Evolutionary conservation across 768 basidiomycete species (phyloP), one percentile per base, ranked within the genome.

Genomic region (Kwoniella dendrophila): DNA sequence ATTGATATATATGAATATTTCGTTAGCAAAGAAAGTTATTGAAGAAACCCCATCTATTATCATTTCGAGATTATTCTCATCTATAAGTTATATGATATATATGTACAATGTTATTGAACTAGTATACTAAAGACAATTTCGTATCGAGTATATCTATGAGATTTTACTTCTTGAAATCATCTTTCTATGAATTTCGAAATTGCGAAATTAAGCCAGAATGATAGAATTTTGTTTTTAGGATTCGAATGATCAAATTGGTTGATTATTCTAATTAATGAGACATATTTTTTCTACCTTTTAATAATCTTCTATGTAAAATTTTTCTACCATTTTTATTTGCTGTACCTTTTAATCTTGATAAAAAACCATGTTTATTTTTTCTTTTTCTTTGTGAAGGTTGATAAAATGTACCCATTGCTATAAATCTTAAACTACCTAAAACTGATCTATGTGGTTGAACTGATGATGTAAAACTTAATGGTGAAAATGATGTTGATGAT

Each of bases 361-460:
- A 83, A 79, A 95, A 98, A 5, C 94, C 94, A 75, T 91, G 90
- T 76, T 88, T 92, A 70, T 92, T 84, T 82, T 98, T 98, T 68
- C 94, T 82, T 74, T 90, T 90, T 41, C 93, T 85, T 79, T 95
- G 92, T 0, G 90, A 92, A n/a, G 94, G 94, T 77, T 97, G 94
- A 72, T 97, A 98, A 80, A 94, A 91, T n/a, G 86, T 85, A 44
- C 94, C 94, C 60, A 62, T 62, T 20, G 60, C 60, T 6, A 54
- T 40, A 36, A 54, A 54, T 36, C 60, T 47, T 20, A 56, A n/a
- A 32, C 44, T 87, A 86, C 38, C 52, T 0, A 48, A 44, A 4
- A 36, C 56, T 26, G 32, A 49, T 49, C 47, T 10, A 43, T 20
- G 32, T 30, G 26, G 16, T 53, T 45, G 14, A 45, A 40, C 29